Evolutionary conservation across 805 yeast genomes (phyloP), one percentile per base, ranked within the genome.

Genomic region (Tetrapisispora arboricola): DNA sequence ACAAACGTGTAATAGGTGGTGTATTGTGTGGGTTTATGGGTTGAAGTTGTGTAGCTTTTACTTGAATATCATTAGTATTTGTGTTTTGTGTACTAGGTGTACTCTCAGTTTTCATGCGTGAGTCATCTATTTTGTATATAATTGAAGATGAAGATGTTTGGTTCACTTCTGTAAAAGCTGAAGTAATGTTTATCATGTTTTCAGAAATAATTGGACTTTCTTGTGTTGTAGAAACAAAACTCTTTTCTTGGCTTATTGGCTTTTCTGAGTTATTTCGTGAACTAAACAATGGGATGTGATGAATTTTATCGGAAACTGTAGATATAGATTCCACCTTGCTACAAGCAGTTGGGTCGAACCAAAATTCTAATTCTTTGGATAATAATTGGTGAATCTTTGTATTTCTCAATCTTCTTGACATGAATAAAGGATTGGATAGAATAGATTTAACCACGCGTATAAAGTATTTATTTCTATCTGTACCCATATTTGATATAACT

Each of bases 21-120:
- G 25, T 7, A 6, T 19, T 20, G 8, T 26, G 19, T n/a, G 30
- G 7, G 15, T 6, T n/a, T 12, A 11, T 21, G 4, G 16, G 12
- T n/a, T 32, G 21, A 6, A n/a, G 17, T 43, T 46, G 49, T 2
- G 49, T 46, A 6, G 41, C 45, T n/a, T 41, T 40, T 9, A 46
- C 44, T 36, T 46, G 47, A 17, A 46, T 29, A 13, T 46, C 49
- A 22, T 25, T 24, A 17, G 11, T 16, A 24, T 6, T 19, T 15
- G 15, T n/a, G 21, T 21, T 32, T 21, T 32, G 36, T 20, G 36
- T 32, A 19, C 37, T 25, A 6, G 37, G 22, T 17, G 25, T 30
- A 11, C 10, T 24, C 10, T 12, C 27, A 11, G 15, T 21, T 13
- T 22, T 21, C 10, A 8, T 21, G 3, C 21, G 13, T 7, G 9